A percentile compares a stretch with the other conserved stretches of the same genome.
Conservation (phyloP, 805 yeast genomes). For the Vanderwaltozyma yarrowii region DNA sequence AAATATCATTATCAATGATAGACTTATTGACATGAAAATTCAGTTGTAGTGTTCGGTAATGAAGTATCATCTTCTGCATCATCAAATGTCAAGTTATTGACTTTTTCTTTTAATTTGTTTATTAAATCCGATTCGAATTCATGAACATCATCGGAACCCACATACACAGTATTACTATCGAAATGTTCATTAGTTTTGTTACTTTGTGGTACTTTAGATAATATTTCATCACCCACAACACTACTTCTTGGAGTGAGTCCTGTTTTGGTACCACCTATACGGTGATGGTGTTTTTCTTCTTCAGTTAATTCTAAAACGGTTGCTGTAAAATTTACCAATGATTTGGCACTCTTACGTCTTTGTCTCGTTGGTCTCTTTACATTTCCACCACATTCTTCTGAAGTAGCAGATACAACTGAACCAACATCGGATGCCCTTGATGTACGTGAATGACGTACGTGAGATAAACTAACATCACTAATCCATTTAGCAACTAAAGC, state of each 20-base stretch:
- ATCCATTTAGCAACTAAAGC: slow-evolving; percentile 86
- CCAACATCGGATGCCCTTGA: slow-evolving; percentile 3
- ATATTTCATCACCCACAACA: slow-evolving; percentile 6
- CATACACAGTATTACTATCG: neutral
- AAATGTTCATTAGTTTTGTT: no score
- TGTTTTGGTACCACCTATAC: slow-evolving; percentile 15
- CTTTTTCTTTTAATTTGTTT: slow-evolving; percentile 1
- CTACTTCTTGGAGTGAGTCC: slow-evolving; percentile 20
- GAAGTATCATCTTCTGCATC: neutral
- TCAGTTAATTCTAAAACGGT: slow-evolving; percentile 56
- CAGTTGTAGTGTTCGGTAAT: neutral
- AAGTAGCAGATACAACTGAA: slow-evolving; percentile 4
- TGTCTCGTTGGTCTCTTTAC: neutral
- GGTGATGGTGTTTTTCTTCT: slow-evolving; percentile 36
- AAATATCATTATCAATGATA: no score
- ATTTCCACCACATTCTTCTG: slow-evolving; percentile 1
- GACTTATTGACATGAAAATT: slow-evolving; percentile 4
- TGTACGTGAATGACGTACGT: slow-evolving; percentile 4
- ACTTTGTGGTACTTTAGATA: neutral
- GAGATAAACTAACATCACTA: slow-evolving; percentile 73
- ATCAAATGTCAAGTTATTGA: neutral
- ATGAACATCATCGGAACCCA: neutral
- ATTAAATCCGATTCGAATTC: neutral
- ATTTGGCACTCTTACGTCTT: slow-evolving; percentile 67
- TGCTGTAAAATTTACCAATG: slow-evolving; percentile 57